Base-by-base conservation (phyloP, 495 filamentous ascomycete species). In the Aspergillus cavernicola region DNA sequence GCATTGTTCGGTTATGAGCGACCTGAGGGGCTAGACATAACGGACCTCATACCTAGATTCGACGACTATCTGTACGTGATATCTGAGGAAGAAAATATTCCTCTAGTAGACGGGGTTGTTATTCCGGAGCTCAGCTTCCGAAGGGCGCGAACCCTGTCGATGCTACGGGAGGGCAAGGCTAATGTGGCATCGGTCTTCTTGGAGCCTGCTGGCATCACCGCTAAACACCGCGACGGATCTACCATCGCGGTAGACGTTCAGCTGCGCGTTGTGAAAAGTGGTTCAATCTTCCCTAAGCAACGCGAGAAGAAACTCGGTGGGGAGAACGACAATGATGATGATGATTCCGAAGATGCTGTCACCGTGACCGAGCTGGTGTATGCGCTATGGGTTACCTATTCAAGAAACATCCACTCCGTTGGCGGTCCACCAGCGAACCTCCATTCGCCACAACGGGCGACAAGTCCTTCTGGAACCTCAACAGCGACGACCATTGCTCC, bases 311-410 rank as follows among this genome's bases (percentile, higher is more conserved):
- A 59, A 22, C 24, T 53, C 6, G 72, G 72, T 16, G 46, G 57
- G n/a, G 50, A 60, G 33, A 58, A 50, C 13, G 67, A 61, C 31
- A 63, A 68, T 12, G 69, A 66, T 31, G 69, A 66, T 31, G 62
- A 66, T 24, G 72, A 74, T 29, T 69, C 72, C 23, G 64, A 68
- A 47, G 70, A 75, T 13, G 69, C 65, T 2, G 60, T 73, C 13
- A 71, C 76, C 6, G 72, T 83, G 33, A 81, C 87, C 1, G 90
- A 96, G 61, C 76, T 96, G 31, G 92, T 97, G 5, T 97, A 91
- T 72, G 93, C 93, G 15, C 72, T 98, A 19, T 98, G 93, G 93
- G 85, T 98, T 41, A 97, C 92, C 4, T 98, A 97, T 65, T 97
- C 93, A 8, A 77, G 91, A 36, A 90, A 96, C 56, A 78, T 97